Evolutionary conservation across 371 early-diverging fungal genomes (phyloP), one percentile per base, ranked within the genome.

Genomic region (Enterospora canceri): DNA sequence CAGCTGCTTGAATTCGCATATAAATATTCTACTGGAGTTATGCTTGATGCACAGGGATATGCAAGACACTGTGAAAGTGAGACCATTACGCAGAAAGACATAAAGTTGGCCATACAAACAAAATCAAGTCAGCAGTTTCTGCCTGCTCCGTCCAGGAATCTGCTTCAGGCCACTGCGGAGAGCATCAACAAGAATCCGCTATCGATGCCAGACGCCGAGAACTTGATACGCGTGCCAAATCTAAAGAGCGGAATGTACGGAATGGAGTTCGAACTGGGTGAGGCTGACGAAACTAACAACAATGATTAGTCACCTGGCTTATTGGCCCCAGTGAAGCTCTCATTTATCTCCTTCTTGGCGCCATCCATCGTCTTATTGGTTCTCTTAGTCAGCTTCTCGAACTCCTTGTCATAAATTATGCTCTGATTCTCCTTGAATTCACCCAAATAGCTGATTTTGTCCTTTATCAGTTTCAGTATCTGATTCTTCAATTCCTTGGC

Each of bases 1-100:
- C 93, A 92, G 78, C 80, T 96, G 53, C 82, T 94, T 18, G 96
- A 97, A 83, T 91, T 94, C 76, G 86, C 87, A 21, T 88, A 91
- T 79, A 91, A 91, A 55, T 94, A 94, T 76, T 86, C 91, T 0
- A 84, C 87, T 1, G 94, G 92, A 70, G 87, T 93, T 19, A 83
- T 97, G 29, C 87, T 88, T 68, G 96, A 96, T 77, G 89, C 96
- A 2, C 82, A 87, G 50, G 75, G 89, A 5, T 94, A 90, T 80
- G 86, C 92, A 33, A 94, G 92, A 70, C 94, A 95, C 75, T 88
- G 90, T 3, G 85, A 84, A 23, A 86, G 87, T 68, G 78, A 76
- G 15, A 88, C 87, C 49, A 80, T 94, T n/a, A 87, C 86, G 54
- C 70, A 86, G 47, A 89, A 87, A 46, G 95, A 95, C 78, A 86